Evolutionary conservation across 495 filamentous ascomycete species (phyloP), one percentile per base, ranked within the genome.

Genomic region (Aspergillus nanangensis): DNA sequence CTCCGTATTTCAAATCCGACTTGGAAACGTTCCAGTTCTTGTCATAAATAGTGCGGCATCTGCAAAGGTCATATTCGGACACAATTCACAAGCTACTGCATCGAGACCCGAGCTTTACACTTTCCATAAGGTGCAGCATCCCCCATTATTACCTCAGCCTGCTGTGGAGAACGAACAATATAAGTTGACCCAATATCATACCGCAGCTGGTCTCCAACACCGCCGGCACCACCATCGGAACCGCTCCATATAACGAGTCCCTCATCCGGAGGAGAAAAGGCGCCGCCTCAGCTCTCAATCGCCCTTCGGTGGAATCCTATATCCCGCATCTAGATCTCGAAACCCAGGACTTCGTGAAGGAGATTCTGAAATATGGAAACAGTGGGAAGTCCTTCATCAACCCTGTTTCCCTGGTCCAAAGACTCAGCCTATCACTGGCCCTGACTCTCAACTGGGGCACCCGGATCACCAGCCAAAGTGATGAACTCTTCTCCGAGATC

Each of bases 401-500:
- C 18, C 36, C 36, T 31, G 5, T 13, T n/a, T 20, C 42, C 8
- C 14, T 32, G 2, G 29, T 44, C 2, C 42, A 44, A 20, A 15
- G 27, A 1, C 31, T 44, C 11, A 35, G 29, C 0, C 10, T 44
- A 10, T 35, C 34, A 14, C 24, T 44, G 42, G 31, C 36, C 5
- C 18, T 44, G 31, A 44, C 42, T 2, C 15, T 44, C 17, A 44
- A 44, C 24, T 44, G 36, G n/a, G 42, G 42, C 8, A 35, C 33
- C 9, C 33, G 14, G 13, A 36, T 17, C 15, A 18, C 15, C 13
- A 14, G 15, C 2, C 33, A 44, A 15, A 32, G 25, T 7, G 34
- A 46, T 15, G 61, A 60, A 0, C 58, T 76, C 0, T 47, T 76
- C 1, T 63, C 64, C 7, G 72, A 78, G 45, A 74, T 78, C 24